Conservation (phyloP, 148 eudicot genomes). For the Camellia granthamiana region DNA sequence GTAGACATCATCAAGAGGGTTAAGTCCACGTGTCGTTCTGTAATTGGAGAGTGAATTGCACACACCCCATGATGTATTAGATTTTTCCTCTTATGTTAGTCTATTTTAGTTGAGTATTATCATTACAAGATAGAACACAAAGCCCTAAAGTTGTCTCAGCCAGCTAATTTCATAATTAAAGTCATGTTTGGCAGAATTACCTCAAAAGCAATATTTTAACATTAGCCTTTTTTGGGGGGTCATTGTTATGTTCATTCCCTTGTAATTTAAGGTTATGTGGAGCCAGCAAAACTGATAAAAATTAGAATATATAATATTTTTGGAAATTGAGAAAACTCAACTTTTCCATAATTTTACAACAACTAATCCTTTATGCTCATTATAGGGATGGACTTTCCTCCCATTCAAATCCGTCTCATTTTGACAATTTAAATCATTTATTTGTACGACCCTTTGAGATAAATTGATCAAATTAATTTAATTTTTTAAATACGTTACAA, state of each 20-base stretch:
- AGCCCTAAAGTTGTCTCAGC: not conserved
- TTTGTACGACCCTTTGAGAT: no score
- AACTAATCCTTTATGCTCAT: no score
- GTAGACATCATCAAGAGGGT: not conserved
- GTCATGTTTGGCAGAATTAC: conserved; percentile 6
- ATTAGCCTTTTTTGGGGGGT: not conserved
- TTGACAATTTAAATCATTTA: no score
- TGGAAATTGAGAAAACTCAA: no score
- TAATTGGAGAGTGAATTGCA: not conserved
- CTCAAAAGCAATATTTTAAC: not conserved
- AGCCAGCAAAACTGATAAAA: not conserved
- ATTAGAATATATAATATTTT: no score
- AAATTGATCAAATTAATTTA: no score
- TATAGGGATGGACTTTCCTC: no score
- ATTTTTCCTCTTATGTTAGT: not conserved
- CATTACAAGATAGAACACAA: not conserved
- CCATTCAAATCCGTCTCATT: no score
- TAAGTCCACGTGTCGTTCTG: not conserved
- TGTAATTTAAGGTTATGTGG: not conserved
- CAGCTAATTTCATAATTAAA: conserved; percentile 3
- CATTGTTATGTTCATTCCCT: not conserved
- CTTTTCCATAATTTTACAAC: no score
- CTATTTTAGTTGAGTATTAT: not conserved
- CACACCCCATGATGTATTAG: not conserved
- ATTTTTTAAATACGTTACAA: no score